These are phyloP conservation scores for Tremellales sp. DNA, from an alignment of 1,284 basidiomycete genomes.

Conservation along the genomic window DNA sequence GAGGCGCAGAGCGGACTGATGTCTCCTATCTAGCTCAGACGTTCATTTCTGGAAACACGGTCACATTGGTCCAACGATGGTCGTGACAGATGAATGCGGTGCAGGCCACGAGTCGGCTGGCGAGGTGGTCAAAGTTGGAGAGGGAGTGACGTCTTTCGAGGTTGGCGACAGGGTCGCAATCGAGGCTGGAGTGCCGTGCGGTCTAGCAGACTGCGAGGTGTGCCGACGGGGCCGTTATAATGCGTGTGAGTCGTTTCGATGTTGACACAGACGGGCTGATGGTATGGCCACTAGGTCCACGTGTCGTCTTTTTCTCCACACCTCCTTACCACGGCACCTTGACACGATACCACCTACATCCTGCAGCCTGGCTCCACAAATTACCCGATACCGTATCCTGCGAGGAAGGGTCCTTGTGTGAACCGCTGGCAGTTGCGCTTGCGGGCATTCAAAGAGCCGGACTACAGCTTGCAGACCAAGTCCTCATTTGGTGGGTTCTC, in stretches of 20 bases:
- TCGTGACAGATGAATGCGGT: constrained; percentile 49
- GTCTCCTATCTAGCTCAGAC: constrained; percentile 40
- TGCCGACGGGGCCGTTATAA: constrained; percentile 56
- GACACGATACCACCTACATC: constrained; percentile 54
- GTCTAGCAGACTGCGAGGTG: constrained; percentile 50
- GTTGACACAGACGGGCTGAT: no score
- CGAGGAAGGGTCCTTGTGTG: constrained; percentile 55
- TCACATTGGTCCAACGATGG: constrained; percentile 46
- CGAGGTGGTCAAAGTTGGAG: constrained; percentile 50
- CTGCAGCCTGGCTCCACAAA: constrained; percentile 55
- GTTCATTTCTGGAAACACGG: constrained; percentile 57
- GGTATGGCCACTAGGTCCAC: constrained; percentile 34
- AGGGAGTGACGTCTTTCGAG: constrained; percentile 46
- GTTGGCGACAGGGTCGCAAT: constrained; percentile 53
- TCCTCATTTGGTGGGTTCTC: constrained; percentile 48
- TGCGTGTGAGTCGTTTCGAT: constrained; percentile 42
- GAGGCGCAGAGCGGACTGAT: neutral
- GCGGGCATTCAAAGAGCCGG: constrained; percentile 54
- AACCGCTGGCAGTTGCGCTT: constrained; percentile 54
- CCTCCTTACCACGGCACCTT: constrained; percentile 53
- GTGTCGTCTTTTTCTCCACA: constrained; percentile 52
- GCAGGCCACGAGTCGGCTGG: constrained; percentile 51
- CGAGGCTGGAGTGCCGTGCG: constrained; percentile 55
- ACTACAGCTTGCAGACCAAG: constrained; percentile 51
- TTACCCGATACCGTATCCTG: constrained; percentile 51